phyloP scores from a whole-genome alignment of 2,329 filamentous ascomycete genomes.

The Aspergillus unguis region DNA sequence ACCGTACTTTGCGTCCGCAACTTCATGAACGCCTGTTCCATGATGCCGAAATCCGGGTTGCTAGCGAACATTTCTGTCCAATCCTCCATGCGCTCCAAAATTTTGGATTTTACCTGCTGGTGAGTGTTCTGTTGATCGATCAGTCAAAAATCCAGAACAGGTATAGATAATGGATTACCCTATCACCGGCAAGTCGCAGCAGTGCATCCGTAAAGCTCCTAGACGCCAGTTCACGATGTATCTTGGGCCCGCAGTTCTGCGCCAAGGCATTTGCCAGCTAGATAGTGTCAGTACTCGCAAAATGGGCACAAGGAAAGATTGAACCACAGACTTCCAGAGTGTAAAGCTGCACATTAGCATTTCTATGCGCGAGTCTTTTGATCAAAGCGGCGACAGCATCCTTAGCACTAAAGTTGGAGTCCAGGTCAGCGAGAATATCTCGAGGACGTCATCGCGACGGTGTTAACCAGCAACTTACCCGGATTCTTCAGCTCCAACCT shows the following conservation, averaged over 20 bases:
- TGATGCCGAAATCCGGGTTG: slow-evolving; percentile 90
- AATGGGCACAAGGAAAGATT: not conserved
- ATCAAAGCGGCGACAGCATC: slow-evolving; percentile 87
- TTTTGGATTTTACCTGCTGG: slow-evolving; percentile 93
- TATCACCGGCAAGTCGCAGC: slow-evolving; percentile 83
- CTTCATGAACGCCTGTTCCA: slow-evolving; percentile 90
- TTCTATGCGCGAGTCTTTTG: slow-evolving; percentile 85
- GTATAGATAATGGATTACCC: slow-evolving; percentile 42
- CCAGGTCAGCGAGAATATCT: slow-evolving; percentile 15
- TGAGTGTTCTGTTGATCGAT: slow-evolving; percentile 69
- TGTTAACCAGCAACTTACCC: slow-evolving; percentile 32
- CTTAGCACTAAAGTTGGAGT: slow-evolving; percentile 55
- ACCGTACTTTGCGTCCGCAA: slow-evolving; percentile 66
- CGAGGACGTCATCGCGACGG: no score
- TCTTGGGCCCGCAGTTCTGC: slow-evolving; percentile 81
- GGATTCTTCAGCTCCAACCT: slow-evolving; percentile 51
- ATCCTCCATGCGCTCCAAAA: slow-evolving; percentile 91
- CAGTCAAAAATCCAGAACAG: slow-evolving; percentile 1
- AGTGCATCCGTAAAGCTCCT: slow-evolving; percentile 93
- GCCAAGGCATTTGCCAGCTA: slow-evolving; percentile 85
- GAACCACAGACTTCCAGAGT: slow-evolving; percentile 67
- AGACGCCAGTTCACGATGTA: slow-evolving; percentile 86
- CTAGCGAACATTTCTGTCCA: slow-evolving; percentile 93
- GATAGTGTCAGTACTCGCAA: slow-evolving; percentile 6
- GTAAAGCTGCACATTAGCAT: slow-evolving; percentile 94